These are phyloP conservation scores for Elasticomyces elasticus DNA, from an alignment of 495 filamentous ascomycete genomes.

Conservation along the genomic window DNA sequence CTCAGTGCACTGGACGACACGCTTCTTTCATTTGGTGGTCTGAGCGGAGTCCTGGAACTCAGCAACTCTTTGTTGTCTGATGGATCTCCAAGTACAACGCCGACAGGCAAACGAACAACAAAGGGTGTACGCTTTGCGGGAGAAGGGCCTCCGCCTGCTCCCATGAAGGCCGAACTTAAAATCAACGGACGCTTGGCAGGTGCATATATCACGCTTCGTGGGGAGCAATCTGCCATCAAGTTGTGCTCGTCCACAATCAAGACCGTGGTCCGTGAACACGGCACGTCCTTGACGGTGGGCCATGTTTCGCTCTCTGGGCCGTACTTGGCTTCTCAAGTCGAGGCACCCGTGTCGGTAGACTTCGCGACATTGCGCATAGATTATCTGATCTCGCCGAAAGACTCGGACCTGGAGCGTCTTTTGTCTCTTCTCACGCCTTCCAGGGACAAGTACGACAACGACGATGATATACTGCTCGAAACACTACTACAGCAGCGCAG, in stretches of 20 bases:
- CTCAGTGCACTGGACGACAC: conserved; percentile 76
- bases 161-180: conserved; percentile 42
- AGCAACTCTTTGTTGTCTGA: conserved; percentile 72
- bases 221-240: conserved; percentile 63
- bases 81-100: conserved; percentile 33
- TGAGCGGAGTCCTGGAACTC: conserved; percentile 84
- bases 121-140: conserved; percentile 69
- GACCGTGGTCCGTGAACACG: conserved; percentile 55
- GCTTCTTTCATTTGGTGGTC: conserved; percentile 77
- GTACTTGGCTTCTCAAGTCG: conserved; percentile 40
- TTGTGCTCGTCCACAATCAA: conserved; percentile 73
- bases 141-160: conserved; percentile 25
- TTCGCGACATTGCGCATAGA: conserved; percentile 61
- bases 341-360: conserved; percentile 43
- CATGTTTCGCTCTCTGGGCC: conserved; percentile 66
- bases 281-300: conserved; percentile 58
- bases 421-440: conserved; percentile 83
- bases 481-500: conserved; percentile 80
- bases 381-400: conserved; percentile 60
- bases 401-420: conserved; percentile 70
- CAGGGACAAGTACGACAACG: conserved; percentile 79
- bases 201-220: conserved; percentile 58
- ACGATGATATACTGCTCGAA: conserved; percentile 91
- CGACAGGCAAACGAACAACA: conserved; percentile 32
- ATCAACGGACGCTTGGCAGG: conserved; percentile 69